These are phyloP conservation scores for Sporothrix globosa DNA, from an alignment of 2,329 filamentous ascomycete species.

Conservation along the genomic window DNA sequence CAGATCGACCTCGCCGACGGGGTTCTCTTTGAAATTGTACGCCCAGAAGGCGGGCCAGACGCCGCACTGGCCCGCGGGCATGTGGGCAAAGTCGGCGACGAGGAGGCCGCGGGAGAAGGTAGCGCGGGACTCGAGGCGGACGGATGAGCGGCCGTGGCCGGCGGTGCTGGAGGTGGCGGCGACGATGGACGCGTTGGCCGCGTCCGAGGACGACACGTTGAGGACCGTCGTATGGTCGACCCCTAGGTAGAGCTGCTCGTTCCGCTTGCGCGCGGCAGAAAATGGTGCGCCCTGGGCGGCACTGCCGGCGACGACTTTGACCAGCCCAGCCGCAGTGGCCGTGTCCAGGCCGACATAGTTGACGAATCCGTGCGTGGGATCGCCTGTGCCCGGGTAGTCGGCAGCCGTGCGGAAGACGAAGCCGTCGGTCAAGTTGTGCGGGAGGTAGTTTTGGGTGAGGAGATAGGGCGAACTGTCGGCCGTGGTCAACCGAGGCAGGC, in stretches of 20 bases:
- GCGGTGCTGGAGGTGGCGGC: background rate
- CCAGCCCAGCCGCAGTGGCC: background rate
- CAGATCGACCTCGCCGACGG: conserved; percentile 57
- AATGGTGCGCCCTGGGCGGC: background rate
- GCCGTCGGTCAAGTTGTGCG: conserved; percentile 18
- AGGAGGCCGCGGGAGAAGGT: conserved; percentile 53
- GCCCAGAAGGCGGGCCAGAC: conserved; percentile 54
- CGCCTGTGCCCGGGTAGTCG: conserved; percentile 29
- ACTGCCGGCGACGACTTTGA: background rate
- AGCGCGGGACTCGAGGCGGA: conserved; percentile 52
- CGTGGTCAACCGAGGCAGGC: background rate
- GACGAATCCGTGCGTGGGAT: conserved; percentile 38
- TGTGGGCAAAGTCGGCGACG: conserved; percentile 53
- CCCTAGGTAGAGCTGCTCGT: background rate
- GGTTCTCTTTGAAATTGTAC: conserved; percentile 49
- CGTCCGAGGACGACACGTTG: background rate
- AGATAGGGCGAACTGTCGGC: background rate
- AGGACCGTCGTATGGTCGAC: background rate
- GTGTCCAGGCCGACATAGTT: conserved; percentile 46
- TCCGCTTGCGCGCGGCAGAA: background rate
- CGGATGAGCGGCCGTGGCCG: conserved; percentile 47
- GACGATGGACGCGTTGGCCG: background rate
- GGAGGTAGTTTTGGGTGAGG: conserved; percentile 20
- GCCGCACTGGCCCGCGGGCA: conserved; percentile 53
- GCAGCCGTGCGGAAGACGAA: conserved; percentile 9